phyloP scores from a whole-genome alignment of 345 rosid genomes.

The Sisymbrium altissimum region DNA sequence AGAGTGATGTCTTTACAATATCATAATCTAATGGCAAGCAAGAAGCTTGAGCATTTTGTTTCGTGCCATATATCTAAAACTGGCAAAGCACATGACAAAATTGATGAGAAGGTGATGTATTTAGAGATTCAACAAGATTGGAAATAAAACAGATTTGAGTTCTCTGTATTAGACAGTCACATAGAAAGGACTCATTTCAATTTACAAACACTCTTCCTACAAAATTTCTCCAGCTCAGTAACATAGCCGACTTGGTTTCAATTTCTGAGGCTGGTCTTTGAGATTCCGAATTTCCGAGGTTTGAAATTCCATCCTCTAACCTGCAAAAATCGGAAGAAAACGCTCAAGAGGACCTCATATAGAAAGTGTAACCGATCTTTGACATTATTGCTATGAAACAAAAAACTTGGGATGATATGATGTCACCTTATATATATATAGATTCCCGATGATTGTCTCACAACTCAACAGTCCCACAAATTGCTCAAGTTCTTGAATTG shows the following conservation, averaged over 20 bases:
- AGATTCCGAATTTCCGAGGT: neutral
- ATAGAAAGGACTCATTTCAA: neutral
- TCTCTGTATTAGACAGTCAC: neutral
- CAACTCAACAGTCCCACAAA: neutral
- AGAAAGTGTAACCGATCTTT: neutral
- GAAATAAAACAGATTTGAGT: neutral
- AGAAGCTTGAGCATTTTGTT: neutral
- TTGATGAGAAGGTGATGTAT: neutral
- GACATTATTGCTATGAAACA: neutral
- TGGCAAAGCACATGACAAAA: neutral
- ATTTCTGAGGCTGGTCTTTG: neutral
- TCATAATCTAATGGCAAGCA: neutral
- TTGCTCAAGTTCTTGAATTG: constrained; percentile 1
- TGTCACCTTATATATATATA: constrained; percentile 12
- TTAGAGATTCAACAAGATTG: neutral
- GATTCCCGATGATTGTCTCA: neutral
- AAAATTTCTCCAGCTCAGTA: neutral
- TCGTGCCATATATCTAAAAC: neutral
- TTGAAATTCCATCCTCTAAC: neutral
- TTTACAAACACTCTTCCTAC: neutral
- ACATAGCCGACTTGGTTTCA: neutral
- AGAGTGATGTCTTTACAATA: neutral
- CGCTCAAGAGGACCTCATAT: neutral
- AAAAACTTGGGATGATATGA: neutral
- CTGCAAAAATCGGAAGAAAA: constrained; percentile 1